A percentile compares a stretch with the other conserved stretches of the same genome.
phyloP scores from a whole-genome alignment of 306 rosid species.

The Arachis hypogaea region DNA sequence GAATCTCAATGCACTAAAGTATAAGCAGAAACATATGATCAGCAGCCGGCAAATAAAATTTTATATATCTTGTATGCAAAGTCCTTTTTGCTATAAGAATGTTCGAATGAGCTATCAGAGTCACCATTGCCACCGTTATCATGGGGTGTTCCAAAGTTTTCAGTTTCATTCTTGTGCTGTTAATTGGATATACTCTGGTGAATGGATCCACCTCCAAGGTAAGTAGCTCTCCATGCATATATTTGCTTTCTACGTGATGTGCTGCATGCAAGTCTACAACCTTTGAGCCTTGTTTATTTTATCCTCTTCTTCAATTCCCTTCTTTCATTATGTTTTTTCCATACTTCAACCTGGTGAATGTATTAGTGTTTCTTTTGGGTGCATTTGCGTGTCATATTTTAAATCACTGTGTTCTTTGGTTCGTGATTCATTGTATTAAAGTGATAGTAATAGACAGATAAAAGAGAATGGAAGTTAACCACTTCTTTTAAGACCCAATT shows the following conservation, averaged over 20 bases:
- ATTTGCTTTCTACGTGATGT: slow-evolving; percentile 29
- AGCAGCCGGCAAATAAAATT: slow-evolving; percentile 47
- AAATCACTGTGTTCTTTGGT: neutral
- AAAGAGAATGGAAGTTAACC: too few species aligned
- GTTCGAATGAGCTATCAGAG: slow-evolving; percentile 15
- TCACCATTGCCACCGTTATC: slow-evolving; percentile 31
- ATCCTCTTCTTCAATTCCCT: neutral
- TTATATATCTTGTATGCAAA: neutral
- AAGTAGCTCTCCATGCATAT: slow-evolving; percentile 7
- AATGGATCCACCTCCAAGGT: slow-evolving; percentile 60
- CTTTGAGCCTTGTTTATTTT: neutral
- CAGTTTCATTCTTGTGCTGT: slow-evolving; percentile 42
- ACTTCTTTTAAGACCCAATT: neutral
- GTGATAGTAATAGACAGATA: too few species aligned
- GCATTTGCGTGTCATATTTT: neutral
- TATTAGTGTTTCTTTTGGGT: too few species aligned
- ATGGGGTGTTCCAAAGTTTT: slow-evolving; percentile 43
- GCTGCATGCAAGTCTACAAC: slow-evolving; percentile 35
- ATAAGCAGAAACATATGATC: slow-evolving; percentile 37
- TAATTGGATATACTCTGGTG: slow-evolving; percentile 43
- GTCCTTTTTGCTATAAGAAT: slow-evolving; percentile 47
- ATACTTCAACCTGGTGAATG: neutral
- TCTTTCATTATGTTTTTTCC: slow-evolving; percentile 3
- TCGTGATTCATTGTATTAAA: too few species aligned
- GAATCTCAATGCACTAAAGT: slow-evolving; percentile 37